phyloP scores from a whole-genome alignment of 345 rosid genomes.

The Salix dunnii region DNA sequence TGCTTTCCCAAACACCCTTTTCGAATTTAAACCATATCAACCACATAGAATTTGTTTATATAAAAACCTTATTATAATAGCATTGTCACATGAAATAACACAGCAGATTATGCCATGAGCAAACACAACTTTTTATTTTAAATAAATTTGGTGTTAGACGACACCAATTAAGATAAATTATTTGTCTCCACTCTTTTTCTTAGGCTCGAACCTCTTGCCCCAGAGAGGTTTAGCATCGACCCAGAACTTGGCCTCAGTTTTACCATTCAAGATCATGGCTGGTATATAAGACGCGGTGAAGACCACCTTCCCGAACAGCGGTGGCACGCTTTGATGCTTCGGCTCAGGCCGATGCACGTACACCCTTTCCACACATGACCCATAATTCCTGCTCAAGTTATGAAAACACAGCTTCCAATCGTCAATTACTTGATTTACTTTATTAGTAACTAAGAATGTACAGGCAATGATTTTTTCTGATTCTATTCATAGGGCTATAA shows the following conservation, averaged over 20 bases:
- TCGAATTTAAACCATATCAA: too few relatives aligned
- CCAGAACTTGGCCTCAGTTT: slow-evolving; percentile 17
- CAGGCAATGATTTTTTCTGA: too few relatives aligned
- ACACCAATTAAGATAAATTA: background rate
- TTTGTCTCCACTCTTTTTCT: background rate
- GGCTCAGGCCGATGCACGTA: slow-evolving; percentile 34
- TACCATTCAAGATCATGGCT: slow-evolving; percentile 11
- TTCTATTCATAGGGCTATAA: too few relatives aligned
- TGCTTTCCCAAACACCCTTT: too few relatives aligned
- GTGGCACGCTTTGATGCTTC: background rate
- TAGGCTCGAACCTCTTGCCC: slow-evolving; percentile 33
- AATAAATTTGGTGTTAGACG: too few relatives aligned
- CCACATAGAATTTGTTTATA: too few relatives aligned
- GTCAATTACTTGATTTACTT: too few relatives aligned
- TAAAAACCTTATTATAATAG: too few relatives aligned
- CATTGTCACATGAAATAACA: too few relatives aligned
- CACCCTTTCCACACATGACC: slow-evolving; percentile 33
- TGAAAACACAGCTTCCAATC: background rate
- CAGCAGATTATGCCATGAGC: too few relatives aligned
- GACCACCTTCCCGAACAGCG: slow-evolving; percentile 37
- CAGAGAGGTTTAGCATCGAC: slow-evolving; percentile 34
- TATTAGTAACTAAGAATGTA: too few relatives aligned
- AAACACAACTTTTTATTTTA: too few relatives aligned
- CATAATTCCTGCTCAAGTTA: slow-evolving; percentile 24
- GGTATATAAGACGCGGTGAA: slow-evolving; percentile 23